Conservation (phyloP, 2,329 filamentous ascomycete genomes). For the Aspergillus sp. region DNA sequence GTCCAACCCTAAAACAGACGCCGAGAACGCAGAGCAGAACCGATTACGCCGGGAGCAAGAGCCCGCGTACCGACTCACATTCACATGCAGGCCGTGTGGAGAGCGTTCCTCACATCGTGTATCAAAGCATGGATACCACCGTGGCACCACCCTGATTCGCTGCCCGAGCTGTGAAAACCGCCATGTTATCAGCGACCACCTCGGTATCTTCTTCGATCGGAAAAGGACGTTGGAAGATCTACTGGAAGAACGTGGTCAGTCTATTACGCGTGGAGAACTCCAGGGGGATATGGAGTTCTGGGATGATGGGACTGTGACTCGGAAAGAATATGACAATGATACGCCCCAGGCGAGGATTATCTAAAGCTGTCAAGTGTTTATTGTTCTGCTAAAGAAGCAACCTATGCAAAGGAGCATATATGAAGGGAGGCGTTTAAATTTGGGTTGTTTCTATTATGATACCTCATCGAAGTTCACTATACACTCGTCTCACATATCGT, state of each 20-base stretch:
- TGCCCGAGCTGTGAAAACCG: constrained; percentile 84
- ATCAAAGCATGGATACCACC: constrained; percentile 93
- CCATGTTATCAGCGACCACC: constrained; percentile 88
- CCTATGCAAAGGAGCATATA: not conserved
- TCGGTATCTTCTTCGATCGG: constrained; percentile 59
- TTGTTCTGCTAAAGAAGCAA: not conserved
- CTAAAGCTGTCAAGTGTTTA: not conserved
- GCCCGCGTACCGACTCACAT: constrained; percentile 81
- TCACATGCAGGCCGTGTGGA: constrained; percentile 87
- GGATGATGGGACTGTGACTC: constrained; percentile 64
- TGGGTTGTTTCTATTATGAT: constrained; percentile 9
- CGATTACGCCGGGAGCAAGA: constrained; percentile 42
- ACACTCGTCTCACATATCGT: constrained; percentile 24
- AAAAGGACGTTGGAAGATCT: constrained; percentile 46
- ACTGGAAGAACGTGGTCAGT: constrained; percentile 54
- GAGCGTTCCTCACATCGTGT: constrained; percentile 79
- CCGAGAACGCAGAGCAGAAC: constrained; percentile 35
- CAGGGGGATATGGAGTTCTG: constrained; percentile 93
- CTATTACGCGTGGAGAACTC: constrained; percentile 73
- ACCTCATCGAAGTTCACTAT: constrained; percentile 13
- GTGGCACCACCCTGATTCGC: constrained; percentile 82
- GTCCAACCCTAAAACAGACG: constrained; percentile 26
- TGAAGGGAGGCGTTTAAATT: constrained; percentile 10
- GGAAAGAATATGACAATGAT: constrained; percentile 17
- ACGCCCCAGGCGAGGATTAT: not conserved